phyloP scores from a whole-genome alignment of 2,329 filamentous ascomycete genomes.

The Apiospora pterosperma region DNA sequence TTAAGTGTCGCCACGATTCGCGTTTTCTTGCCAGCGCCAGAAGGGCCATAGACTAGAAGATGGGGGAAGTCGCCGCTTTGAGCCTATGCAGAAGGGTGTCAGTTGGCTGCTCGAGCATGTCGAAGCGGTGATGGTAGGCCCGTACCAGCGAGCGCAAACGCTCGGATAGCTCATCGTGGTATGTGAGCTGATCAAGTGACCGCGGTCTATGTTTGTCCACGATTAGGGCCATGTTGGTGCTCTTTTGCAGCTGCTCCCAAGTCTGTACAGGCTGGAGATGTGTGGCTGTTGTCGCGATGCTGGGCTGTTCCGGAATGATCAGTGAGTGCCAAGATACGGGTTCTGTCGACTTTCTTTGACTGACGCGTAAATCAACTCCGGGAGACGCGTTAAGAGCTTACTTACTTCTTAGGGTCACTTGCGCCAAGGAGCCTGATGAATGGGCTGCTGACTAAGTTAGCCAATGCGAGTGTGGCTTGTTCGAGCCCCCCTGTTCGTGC shows the following conservation, averaged over 20 bases:
- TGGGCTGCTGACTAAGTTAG: background rate
- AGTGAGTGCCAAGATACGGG: slow-evolving; percentile 3
- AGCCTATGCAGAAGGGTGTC: slow-evolving; percentile 52
- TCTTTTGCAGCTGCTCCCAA: background rate
- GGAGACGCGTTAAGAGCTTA: background rate
- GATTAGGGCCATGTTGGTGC: slow-evolving; percentile 58
- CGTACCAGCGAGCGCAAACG: slow-evolving; percentile 81
- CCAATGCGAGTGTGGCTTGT: too few relatives aligned
- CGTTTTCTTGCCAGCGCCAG: slow-evolving; percentile 96
- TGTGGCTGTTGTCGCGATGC: background rate
- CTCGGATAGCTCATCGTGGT: slow-evolving; percentile 84
- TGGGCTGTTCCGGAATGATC: background rate
- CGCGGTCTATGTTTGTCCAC: slow-evolving; percentile 72
- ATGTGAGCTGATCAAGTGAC: slow-evolving; percentile 75
- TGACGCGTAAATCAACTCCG: background rate
- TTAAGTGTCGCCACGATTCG: slow-evolving; percentile 93
- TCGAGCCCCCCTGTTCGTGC: too few relatives aligned
- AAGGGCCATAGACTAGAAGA: slow-evolving; percentile 93
- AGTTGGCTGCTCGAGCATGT: background rate
- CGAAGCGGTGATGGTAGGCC: background rate
- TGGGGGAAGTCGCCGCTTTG: slow-evolving; percentile 98
- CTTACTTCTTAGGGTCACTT: too few relatives aligned
- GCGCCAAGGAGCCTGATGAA: background rate
- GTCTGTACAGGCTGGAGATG: too few relatives aligned
- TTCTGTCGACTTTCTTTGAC: background rate